Conservation (phyloP, 441 rosid species). For the Metrosideros polymorpha region DNA sequence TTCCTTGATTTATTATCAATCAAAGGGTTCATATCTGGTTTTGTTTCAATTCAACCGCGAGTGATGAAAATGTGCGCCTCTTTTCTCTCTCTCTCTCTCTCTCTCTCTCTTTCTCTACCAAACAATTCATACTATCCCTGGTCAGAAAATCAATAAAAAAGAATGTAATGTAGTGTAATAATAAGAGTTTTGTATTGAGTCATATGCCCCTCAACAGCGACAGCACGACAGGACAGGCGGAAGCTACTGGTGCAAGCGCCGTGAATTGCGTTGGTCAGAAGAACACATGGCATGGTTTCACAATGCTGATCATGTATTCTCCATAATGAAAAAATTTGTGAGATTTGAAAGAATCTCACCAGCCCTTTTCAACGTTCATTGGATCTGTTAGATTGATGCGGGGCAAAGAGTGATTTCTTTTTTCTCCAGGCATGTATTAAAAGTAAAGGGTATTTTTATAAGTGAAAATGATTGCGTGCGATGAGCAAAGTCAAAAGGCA, state of each 20-base stretch:
- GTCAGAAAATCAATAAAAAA: not conserved
- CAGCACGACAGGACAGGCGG: not conserved
- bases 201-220: not conserved
- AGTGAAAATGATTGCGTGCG: not conserved
- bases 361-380: not conserved
- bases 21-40: not conserved
- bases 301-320: not conserved
- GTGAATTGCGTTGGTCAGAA: not conserved
- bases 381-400: not conserved
- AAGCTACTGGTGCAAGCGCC: not conserved
- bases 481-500: not conserved
- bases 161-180: not conserved
- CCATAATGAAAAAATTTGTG: not conserved
- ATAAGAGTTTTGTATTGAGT: not conserved
- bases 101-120: no score
- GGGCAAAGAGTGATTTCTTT: not conserved
- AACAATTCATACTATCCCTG: not conserved
- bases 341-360: not conserved
- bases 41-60: not conserved
- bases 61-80: no score
- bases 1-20: not conserved
- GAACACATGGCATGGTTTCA: not conserved
- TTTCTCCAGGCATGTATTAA: not conserved
- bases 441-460: not conserved
- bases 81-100: no score